Base-by-base conservation (phyloP, 352 stramenopile species). In the Phytopythium cucurbitacearum region DNA sequence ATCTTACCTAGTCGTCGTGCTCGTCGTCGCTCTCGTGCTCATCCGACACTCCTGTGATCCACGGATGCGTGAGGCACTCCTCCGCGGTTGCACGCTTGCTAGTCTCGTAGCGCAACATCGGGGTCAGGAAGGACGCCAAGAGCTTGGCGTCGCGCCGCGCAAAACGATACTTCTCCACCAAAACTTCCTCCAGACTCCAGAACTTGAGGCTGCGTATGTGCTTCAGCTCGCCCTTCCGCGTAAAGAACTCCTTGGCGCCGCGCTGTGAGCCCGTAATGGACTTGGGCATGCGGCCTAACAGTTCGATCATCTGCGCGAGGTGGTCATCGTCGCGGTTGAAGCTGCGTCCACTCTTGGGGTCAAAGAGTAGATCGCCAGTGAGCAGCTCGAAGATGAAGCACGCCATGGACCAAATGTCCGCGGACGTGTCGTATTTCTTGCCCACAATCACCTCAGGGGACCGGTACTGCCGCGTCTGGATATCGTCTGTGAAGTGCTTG, bases 401-500 rank as follows among this genome's bases (percentile, higher is more conserved):
- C 40, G 93, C 97, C 69, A 99, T 90, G 80, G 82, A 91, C 97
- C 97, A 99, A 47, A 99, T 98, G 69, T 99, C 97, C 5, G 97
- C 97, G 33, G 96, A 98, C 13, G 96, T 99, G 73, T 99, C 92
- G 73, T 99, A 99, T 42, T 87, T 87, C 64, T 95, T 96, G 40
- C 95, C 92, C 57, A 99, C 71, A 16, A 99, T 95, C 28, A 98
- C 97, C 71, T 99, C 98, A 6, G 98, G 98, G 39, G 88, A 97
- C 5, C 98, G 90, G 69, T 99, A 99, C 77, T 99, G 98, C n/a
- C 98, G 84, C 16, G 98, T 99, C 73, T 99, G 98, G 62, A 99
- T 99, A 65, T 99, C 97, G 64, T 99, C 95, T 42, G 96, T 99
- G 67, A 99, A 99, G 73, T 99, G 97, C 57, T 98, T 97, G 59